Evolutionary conservation across 1,284 basidiomycete genomes (phyloP).

Genomic region (Ganoderma resinaceum): DNA sequence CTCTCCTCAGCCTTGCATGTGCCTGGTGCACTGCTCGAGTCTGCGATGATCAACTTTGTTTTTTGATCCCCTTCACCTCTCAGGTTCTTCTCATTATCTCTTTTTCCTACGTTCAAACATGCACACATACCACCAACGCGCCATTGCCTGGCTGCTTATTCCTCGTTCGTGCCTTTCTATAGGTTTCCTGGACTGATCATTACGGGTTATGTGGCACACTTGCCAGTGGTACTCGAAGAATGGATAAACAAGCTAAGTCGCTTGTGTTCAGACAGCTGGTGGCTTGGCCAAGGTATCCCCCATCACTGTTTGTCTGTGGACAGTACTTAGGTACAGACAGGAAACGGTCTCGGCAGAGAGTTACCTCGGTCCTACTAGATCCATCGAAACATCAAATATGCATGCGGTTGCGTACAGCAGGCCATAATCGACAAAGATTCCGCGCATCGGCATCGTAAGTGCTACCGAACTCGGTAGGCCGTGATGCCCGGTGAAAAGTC

Average conservation of each 20-base stretch:
- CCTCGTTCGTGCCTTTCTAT: neutral
- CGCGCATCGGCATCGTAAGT: neutral
- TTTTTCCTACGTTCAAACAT: neutral
- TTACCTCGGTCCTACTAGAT: neutral
- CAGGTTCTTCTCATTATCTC: neutral
- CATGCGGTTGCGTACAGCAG: neutral
- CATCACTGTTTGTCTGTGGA: neutral
- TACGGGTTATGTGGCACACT: neutral
- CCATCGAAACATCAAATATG: neutral
- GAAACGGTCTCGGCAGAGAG: neutral
- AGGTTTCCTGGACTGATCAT: neutral
- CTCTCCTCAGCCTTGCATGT: neutral
- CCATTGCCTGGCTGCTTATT: neutral
- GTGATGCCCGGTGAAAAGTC: no score
- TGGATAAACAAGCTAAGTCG: neutral
- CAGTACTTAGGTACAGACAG: neutral
- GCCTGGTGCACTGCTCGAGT: neutral
- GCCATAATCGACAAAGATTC: neutral
- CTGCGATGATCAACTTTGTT: neutral
- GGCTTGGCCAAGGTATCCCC: neutral
- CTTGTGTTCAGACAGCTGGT: neutral
- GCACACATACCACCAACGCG: neutral
- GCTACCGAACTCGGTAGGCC: no score
- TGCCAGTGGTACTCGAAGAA: neutral
- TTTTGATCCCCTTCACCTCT: neutral